A percentile compares a stretch with the other conserved stretches of the same genome.
These are phyloP conservation scores for Kodamaea sagamina DNA, from an alignment of 805 yeast species.

Conservation along the genomic window DNA sequence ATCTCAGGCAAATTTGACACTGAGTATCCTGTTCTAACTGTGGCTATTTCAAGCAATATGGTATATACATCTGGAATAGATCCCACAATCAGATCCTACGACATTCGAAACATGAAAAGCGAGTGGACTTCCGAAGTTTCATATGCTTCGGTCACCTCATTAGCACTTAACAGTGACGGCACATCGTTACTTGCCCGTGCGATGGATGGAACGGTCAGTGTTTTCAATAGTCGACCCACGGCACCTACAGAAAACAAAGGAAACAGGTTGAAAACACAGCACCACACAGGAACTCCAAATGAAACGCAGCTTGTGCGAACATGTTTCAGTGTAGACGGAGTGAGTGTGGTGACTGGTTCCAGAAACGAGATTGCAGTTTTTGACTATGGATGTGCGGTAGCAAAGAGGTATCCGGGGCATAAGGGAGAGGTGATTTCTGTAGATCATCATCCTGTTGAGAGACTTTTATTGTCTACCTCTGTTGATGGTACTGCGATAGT, in stretches of 20 bases:
- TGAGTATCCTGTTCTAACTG: slow-evolving; percentile 59
- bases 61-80: slow-evolving; percentile 70
- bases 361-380: slow-evolving; percentile 59
- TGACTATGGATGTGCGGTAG: slow-evolving; percentile 43
- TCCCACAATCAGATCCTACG: slow-evolving; percentile 61
- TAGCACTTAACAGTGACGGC: slow-evolving; percentile 50
- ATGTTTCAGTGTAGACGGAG: slow-evolving; percentile 43
- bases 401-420: slow-evolving; percentile 60
- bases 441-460: slow-evolving; percentile 49
- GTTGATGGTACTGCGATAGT: slow-evolving; percentile 58
- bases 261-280: slow-evolving; percentile 1
- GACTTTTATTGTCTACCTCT: slow-evolving; percentile 50
- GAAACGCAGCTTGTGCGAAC: slow-evolving; percentile 57
- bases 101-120: slow-evolving; percentile 44
- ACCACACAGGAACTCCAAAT: slow-evolving; percentile 16
- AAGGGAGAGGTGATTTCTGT: slow-evolving; percentile 62
- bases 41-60: slow-evolving; percentile 39
- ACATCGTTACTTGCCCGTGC: slow-evolving; percentile 53
- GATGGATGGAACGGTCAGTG: slow-evolving; percentile 47
- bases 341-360: slow-evolving; percentile 57
- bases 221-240: not conserved
- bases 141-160: slow-evolving; percentile 52
- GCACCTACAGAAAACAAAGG: not conserved
- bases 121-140: slow-evolving; percentile 47
- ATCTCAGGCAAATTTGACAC: slow-evolving; percentile 43